Evolutionary conservation across 495 filamentous ascomycete genomes (phyloP).

Genomic region (Tuber brumale): DNA sequence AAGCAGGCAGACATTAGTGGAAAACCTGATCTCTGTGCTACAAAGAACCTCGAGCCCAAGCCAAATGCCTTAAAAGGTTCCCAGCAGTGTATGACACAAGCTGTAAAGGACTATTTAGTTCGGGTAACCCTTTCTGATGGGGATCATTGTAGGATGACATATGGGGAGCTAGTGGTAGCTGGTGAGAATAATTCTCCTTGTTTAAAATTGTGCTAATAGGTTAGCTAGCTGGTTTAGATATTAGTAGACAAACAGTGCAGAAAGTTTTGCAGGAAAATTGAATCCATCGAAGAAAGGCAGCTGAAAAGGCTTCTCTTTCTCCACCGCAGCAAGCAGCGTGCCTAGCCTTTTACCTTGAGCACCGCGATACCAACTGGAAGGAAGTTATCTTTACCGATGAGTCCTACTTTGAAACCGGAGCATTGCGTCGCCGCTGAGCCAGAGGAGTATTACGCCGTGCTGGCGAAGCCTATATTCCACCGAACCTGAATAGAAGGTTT

Average conservation of each 20-base stretch:
- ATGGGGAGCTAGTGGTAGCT: constrained; percentile 17
- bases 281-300: background rate
- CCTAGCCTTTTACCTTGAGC: background rate
- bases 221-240: background rate
- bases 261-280: background rate
- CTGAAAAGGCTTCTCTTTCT: background rate
- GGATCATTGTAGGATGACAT: constrained; percentile 20
- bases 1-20: constrained; percentile 14
- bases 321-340: background rate
- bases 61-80: constrained; percentile 18
- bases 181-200: no score
- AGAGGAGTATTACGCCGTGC: background rate
- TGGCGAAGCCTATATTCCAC: background rate
- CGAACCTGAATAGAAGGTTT: constrained; percentile 1
- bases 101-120: constrained; percentile 16
- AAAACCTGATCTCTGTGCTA: constrained; percentile 14
- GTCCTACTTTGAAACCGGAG: constrained; percentile 7
- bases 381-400: constrained; percentile 10
- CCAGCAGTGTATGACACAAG: background rate
- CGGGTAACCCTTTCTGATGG: constrained; percentile 19
- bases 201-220: no score
- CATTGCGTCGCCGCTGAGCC: background rate
- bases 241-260: background rate
- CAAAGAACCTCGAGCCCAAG: constrained; percentile 14
- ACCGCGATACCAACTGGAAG: background rate